Evolutionary conservation across 139 green algal genomes (phyloP).

Genomic region (Dunaliella primolecta): DNA sequence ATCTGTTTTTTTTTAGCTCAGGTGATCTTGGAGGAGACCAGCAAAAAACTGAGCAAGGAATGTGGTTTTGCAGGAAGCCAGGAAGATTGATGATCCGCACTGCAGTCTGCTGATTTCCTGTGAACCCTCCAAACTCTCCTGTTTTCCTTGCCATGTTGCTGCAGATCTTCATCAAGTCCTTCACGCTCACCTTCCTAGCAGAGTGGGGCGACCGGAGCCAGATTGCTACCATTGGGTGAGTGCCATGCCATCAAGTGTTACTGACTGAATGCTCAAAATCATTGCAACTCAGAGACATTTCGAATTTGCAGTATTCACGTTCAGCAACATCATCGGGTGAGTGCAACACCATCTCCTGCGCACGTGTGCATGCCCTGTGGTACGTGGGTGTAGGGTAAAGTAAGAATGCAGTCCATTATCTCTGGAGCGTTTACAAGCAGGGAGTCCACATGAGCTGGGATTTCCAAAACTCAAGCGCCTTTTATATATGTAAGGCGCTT

Average conservation of each 20-base stretch:
- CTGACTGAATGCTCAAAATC: background rate
- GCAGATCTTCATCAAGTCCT: constrained; percentile 90
- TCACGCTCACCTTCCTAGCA: constrained; percentile 96
- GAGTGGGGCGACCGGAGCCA: constrained; percentile 99
- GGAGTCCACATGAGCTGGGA: too few species aligned
- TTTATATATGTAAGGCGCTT: too few species aligned
- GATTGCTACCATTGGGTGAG: constrained; percentile 83
- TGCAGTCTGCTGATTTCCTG: background rate
- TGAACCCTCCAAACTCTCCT: constrained; percentile 1
- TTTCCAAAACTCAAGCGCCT: too few species aligned
- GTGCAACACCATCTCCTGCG: background rate
- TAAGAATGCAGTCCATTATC: background rate
- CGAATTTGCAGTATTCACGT: background rate
- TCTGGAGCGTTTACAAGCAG: too few species aligned
- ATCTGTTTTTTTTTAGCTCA: too few species aligned
- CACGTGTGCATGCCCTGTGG: background rate
- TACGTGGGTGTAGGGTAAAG: background rate
- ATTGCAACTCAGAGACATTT: background rate
- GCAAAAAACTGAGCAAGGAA: too few species aligned
- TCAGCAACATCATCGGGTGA: too few species aligned
- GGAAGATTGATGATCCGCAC: too few species aligned
- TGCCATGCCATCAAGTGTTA: background rate
- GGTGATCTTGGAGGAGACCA: too few species aligned
- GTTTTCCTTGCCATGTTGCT: constrained; percentile 14
- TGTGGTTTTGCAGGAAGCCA: too few species aligned